Evolutionary conservation across 2,329 filamentous ascomycete species (phyloP), one percentile per base, ranked within the genome.

Genomic region (Paecilomyces dactylethromorphus): DNA sequence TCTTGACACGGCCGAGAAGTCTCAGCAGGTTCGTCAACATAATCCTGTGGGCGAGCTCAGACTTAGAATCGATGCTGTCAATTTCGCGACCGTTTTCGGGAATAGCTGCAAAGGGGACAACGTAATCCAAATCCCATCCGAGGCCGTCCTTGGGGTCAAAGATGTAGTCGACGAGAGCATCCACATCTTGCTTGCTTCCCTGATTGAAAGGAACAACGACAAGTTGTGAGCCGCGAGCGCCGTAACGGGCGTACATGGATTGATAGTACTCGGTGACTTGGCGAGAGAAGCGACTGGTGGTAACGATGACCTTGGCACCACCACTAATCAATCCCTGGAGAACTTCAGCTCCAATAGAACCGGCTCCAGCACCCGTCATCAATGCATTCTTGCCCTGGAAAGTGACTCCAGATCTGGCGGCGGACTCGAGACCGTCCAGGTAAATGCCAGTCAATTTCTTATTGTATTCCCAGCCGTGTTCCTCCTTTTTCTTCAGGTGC

Each of bases 191-290:
- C 80, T 97, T 95, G 81, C 93, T 97, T 64, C 93, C 94, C 76
- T 97, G 92, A 78, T 99, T 99, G 85, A 99, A 99, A 55, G 95
- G 94, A 58, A 97, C 95, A 58, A 99, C 94, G 49, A 99, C 91
- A 58, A 99, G 88, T 79, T 97, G 92, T 59, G 94, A 97, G 64
- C 94, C 94, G 64, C 91, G 90, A 61, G 91, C 91, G 69, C 94
- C 94, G 69, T 90, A 96, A 61, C 92, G 90, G 63, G 92, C 90
- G 76, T 99, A 99, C 90, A 99, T 97, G 59, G 91, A 87, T 78
- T 99, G 94, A 79, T 99, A 99, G 81, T 97, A 99, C 79, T 99
- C 94, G 5, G 94, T 99, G 59, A 99, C 94, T 75, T 97, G 90
- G 53, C 92, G 90, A 15, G 94, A 99, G 82, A 94, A 99, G 66